Conservation (phyloP, 768 basidiomycete species). For the Rhizopogon vesiculosus region DNA sequence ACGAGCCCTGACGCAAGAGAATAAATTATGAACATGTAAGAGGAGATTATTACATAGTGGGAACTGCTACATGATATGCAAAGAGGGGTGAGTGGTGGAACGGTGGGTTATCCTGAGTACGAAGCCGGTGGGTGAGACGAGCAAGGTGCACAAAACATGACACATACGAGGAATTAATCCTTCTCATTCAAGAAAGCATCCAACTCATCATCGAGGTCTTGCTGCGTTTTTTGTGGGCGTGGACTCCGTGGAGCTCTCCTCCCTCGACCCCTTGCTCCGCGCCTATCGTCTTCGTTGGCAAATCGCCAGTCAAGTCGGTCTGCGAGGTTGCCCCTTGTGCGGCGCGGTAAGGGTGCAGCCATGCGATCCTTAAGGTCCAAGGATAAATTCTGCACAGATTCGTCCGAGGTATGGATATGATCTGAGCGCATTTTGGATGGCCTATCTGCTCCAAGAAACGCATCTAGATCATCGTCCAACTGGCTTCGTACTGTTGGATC, state of each 20-base stretch:
- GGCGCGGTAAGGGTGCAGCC: constrained; percentile 42
- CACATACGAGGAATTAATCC: constrained; percentile 22
- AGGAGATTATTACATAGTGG: not conserved
- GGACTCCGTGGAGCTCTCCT: constrained; percentile 29
- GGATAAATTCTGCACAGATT: constrained; percentile 43
- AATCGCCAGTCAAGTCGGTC: constrained; percentile 15
- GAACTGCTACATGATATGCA: not conserved
- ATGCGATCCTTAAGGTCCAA: constrained; percentile 40
- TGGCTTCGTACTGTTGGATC: constrained; percentile 30
- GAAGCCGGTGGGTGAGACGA: not conserved
- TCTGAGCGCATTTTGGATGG: constrained; percentile 69
- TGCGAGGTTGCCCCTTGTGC: constrained; percentile 15
- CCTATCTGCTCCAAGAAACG: constrained; percentile 52
- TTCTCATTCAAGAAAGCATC: constrained; percentile 68
- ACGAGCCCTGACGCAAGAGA: not conserved
- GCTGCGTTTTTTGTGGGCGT: constrained; percentile 53
- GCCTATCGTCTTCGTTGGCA: constrained; percentile 17
- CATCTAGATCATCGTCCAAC: constrained; percentile 67
- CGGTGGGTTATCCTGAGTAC: not conserved
- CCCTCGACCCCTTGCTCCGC: constrained; percentile 27
- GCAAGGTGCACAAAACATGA: not conserved
- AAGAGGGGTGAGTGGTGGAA: not conserved
- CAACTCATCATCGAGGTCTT: constrained; percentile 80
- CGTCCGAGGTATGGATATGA: constrained; percentile 46
- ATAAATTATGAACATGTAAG: not conserved